phyloP scores from a whole-genome alignment of 169 alveolate species.

The Plasmodium reichenowi region DNA sequence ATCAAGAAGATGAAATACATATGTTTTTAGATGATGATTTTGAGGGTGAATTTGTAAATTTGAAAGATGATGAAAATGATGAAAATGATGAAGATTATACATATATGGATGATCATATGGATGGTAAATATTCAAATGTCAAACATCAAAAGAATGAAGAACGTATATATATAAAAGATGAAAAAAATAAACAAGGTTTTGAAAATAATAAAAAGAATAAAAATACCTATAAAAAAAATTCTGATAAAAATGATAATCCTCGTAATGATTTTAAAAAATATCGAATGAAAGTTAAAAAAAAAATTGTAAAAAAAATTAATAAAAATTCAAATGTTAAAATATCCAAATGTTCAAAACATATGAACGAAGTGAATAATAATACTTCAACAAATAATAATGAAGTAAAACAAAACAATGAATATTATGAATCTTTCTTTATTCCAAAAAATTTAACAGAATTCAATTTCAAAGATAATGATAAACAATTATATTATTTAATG shows the following conservation, averaged over 20 bases:
- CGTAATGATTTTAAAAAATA: not conserved
- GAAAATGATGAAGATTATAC: too few species aligned
- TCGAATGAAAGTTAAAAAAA: not conserved
- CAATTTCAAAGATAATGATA: constrained; percentile 52
- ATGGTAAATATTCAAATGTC: not conserved
- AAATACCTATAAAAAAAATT: not conserved
- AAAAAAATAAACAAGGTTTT: not conserved
- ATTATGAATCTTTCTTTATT: constrained; percentile 57
- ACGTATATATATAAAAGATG: not conserved
- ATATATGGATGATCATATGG: not conserved
- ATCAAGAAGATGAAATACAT: too few species aligned
- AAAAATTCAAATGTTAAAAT: constrained; percentile 20
- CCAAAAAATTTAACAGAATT: constrained; percentile 47
- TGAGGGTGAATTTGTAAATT: too few species aligned
- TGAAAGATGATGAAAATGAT: too few species aligned
- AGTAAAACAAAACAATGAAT: constrained; percentile 21
- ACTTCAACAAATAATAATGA: not conserved
- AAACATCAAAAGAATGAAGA: not conserved
- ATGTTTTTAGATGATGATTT: too few species aligned
- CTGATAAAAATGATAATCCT: not conserved
- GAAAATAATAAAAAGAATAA: not conserved
- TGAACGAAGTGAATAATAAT: constrained; percentile 12
- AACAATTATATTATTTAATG: constrained; percentile 46
- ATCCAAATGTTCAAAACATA: not conserved
- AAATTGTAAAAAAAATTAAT: constrained; percentile 9